Conservation (phyloP, 2,329 filamentous ascomycete species). For the Hymenoscyphus fraxineus region DNA sequence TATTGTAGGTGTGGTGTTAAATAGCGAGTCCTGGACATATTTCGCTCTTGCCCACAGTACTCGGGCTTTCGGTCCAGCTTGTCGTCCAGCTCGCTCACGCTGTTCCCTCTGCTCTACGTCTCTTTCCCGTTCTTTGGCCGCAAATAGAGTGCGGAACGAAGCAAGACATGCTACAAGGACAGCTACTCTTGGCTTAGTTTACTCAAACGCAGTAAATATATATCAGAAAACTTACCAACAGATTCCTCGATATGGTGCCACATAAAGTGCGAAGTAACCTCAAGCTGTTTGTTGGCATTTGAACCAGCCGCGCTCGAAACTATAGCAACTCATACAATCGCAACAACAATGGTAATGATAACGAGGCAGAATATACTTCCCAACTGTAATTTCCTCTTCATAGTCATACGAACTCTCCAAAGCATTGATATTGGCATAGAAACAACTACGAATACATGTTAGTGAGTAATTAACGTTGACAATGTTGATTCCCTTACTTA, state of each 20-base stretch:
- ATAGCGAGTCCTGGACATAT: too few species aligned
- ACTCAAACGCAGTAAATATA: not conserved
- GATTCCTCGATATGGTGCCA: not conserved
- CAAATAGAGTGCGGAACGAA: not conserved
- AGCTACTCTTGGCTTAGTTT: not conserved
- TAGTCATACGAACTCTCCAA: not conserved
- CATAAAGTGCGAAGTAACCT: not conserved
- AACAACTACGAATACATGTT: not conserved
- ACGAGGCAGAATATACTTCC: not conserved
- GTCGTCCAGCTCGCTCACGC: too few species aligned
- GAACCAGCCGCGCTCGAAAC: not conserved
- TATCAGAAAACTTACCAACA: not conserved
- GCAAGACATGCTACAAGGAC: constrained; percentile 1
- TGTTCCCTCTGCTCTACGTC: too few species aligned
- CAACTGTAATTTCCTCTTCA: not conserved
- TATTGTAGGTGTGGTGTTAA: too few species aligned
- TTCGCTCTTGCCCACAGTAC: too few species aligned
- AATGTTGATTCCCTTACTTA: too few species aligned
- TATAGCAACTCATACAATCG: not conserved
- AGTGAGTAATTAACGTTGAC: too few species aligned
- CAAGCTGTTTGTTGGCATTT: not conserved
- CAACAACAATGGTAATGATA: not conserved
- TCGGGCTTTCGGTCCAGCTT: too few species aligned
- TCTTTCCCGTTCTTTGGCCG: too few species aligned
- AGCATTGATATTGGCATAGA: not conserved